Conservation (phyloP, 139 green algal species). For the Tetraselmis striata region DNA sequence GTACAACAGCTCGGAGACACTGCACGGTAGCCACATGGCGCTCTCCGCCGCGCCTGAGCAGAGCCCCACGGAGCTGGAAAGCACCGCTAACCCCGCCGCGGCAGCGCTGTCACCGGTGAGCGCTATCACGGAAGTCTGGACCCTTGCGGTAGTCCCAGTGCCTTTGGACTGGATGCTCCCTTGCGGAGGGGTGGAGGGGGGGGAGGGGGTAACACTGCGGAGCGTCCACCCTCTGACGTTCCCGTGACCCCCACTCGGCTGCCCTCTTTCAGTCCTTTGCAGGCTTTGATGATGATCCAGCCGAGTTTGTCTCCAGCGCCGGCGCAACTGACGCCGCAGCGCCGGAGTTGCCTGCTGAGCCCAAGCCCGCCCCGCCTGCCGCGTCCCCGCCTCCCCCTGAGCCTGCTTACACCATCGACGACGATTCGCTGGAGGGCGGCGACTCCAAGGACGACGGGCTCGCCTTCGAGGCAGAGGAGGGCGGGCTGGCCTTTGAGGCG, state of each 20-base stretch:
- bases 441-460: background rate
- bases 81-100: too few species aligned
- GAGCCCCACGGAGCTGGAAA: too few species aligned
- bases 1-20: background rate
- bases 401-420: background rate
- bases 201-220: too few species aligned
- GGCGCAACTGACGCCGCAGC: background rate
- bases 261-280: background rate
- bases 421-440: background rate
- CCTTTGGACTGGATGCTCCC: too few species aligned
- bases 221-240: too few species aligned
- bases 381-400: background rate
- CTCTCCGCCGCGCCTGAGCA: too few species aligned
- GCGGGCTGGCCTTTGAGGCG: background rate
- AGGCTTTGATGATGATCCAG: background rate
- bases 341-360: background rate
- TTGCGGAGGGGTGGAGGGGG: too few species aligned
- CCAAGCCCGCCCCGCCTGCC: background rate
- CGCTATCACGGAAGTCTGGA: too few species aligned
- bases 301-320: background rate
- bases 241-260: too few species aligned
- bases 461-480: background rate
- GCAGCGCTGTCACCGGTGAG: background rate
- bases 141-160: too few species aligned
- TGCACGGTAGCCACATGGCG: background rate